Percentiles rank a stretch among this genome's conserved stretches.
Evolutionary conservation across 306 rosid genomes (phyloP).

Genomic region (Neltuma alba): DNA sequence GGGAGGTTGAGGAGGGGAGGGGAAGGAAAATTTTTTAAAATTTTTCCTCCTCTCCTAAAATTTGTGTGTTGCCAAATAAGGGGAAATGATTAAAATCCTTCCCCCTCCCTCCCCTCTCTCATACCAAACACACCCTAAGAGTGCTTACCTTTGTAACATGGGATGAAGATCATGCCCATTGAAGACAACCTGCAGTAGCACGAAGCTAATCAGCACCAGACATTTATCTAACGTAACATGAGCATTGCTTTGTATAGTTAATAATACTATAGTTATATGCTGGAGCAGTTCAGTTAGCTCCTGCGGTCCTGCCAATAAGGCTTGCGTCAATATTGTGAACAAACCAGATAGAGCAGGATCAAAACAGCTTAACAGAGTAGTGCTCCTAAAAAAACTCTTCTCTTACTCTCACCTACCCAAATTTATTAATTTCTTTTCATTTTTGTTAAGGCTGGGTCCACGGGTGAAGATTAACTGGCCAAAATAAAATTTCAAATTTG

Average conservation of each 20-base stretch:
- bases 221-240: slow-evolving; percentile 25
- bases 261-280: slow-evolving; percentile 1
- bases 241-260: slow-evolving; percentile 1
- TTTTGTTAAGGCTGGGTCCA: slow-evolving; percentile 8
- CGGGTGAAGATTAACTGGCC: slow-evolving; percentile 6
- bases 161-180: slow-evolving; percentile 97
- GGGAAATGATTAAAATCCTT: too few relatives aligned
- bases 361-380: not conserved
- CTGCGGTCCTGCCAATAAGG: slow-evolving; percentile 3
- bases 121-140: too few relatives aligned
- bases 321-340: slow-evolving; percentile 13
- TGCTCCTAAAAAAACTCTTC: slow-evolving; percentile 4
- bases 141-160: slow-evolving; percentile 87
- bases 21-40: too few relatives aligned
- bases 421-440: not conserved
- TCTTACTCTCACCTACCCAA: not conserved
- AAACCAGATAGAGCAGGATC: slow-evolving; percentile 2
- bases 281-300: slow-evolving; percentile 1
- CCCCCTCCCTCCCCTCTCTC: too few relatives aligned
- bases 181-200: slow-evolving; percentile 73
- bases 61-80: too few relatives aligned
- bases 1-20: too few relatives aligned
- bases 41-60: too few relatives aligned
- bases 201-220: slow-evolving; percentile 32
- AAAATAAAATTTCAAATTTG: not conserved